phyloP scores from a whole-genome alignment of 2,329 filamentous ascomycete species.

The Fusarium sarcochroum region DNA sequence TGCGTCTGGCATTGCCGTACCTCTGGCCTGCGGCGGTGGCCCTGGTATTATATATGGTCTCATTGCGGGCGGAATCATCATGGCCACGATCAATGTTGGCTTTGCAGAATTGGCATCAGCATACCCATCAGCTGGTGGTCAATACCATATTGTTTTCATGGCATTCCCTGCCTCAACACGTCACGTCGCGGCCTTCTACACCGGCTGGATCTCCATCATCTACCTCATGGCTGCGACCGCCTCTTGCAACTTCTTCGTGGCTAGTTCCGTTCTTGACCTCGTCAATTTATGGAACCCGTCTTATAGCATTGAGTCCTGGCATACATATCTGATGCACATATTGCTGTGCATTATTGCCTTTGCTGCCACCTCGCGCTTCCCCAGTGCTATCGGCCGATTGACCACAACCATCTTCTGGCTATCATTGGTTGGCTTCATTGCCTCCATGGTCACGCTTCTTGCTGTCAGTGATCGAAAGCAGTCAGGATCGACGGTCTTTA shows the following conservation, averaged over 20 bases:
- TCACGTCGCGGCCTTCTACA: conserved; percentile 44
- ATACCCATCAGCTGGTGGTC: conserved; percentile 46
- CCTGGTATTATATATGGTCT: conserved; percentile 47
- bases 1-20: conserved; percentile 44
- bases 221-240: conserved; percentile 47
- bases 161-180: conserved; percentile 42
- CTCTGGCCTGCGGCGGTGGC: conserved; percentile 45
- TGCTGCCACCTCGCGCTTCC: conserved; percentile 36
- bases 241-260: conserved; percentile 48
- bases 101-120: conserved; percentile 48
- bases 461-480: conserved; percentile 41
- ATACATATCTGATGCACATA: conserved; percentile 46
- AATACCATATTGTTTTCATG: conserved; percentile 49
- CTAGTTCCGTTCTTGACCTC: conserved; percentile 43
- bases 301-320: conserved; percentile 43
- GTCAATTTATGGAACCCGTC: conserved; percentile 38
- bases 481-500: conserved; percentile 35
- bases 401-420: conserved; percentile 44
- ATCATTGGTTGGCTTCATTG: conserved; percentile 43
- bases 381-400: conserved; percentile 42
- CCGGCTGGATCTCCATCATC: conserved; percentile 45
- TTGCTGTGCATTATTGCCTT: conserved; percentile 44
- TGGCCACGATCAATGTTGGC: conserved; percentile 45
- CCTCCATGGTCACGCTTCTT: conserved; percentile 42
- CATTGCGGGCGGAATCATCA: conserved; percentile 41